A percentile compares a stretch with the other conserved stretches of the same genome.
phyloP scores from a whole-genome alignment of 345 rosid species.

The Citrus mangshanensis region DNA sequence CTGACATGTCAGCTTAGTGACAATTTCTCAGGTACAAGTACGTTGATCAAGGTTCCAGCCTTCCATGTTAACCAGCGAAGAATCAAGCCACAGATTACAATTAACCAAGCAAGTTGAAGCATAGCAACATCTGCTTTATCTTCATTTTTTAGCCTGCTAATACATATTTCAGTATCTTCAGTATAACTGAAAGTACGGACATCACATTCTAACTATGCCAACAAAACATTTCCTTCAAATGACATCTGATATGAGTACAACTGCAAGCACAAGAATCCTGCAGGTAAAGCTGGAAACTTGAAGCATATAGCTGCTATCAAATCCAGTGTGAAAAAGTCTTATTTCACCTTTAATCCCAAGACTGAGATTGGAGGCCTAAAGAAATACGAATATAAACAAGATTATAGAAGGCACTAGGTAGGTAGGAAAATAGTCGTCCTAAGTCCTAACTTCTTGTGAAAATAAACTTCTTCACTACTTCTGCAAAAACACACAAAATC shows the following conservation, averaged over 20 bases:
- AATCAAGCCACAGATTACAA: slow-evolving; percentile 3
- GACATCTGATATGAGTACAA: background rate
- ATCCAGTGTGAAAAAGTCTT: background rate
- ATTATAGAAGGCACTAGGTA: too few species aligned
- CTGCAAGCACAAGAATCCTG: background rate
- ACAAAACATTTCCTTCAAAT: background rate
- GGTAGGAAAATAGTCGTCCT: too few species aligned
- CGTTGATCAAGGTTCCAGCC: background rate
- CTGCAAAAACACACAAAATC: background rate
- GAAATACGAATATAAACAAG: background rate
- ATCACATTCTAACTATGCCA: background rate
- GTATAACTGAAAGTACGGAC: background rate
- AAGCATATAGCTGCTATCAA: background rate
- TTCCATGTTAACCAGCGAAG: background rate
- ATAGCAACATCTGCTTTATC: slow-evolving; percentile 5
- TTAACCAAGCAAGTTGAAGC: background rate
- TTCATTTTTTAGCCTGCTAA: slow-evolving; percentile 31
- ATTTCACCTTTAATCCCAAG: background rate
- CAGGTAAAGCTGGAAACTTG: background rate
- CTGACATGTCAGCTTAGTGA: background rate
- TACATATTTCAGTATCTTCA: background rate
- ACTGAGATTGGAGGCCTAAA: background rate
- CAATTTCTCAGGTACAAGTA: background rate
- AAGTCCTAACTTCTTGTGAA: background rate
- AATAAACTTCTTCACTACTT: background rate